Conservation (phyloP, 805 yeast species). For the Wickerhamiella dianesei region DNA sequence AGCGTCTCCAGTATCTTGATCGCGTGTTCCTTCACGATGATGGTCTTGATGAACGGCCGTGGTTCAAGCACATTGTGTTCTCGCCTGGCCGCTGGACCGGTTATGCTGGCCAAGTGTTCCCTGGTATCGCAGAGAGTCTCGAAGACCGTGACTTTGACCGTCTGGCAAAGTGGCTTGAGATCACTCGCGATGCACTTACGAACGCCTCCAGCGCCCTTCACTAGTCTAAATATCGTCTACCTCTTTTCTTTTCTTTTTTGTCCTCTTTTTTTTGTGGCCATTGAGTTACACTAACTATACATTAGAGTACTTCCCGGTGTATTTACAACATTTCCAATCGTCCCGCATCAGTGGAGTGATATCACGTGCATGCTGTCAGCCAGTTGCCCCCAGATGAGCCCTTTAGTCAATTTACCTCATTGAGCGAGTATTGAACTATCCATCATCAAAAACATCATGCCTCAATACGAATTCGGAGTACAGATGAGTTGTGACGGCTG, state of each 20-base stretch:
- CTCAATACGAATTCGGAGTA: slow-evolving; percentile 20
- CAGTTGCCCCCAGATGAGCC: too few species aligned
- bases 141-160: slow-evolving; percentile 33
- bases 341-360: too few species aligned
- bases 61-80: slow-evolving; percentile 48
- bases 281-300: too few species aligned
- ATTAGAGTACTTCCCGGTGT: too few species aligned
- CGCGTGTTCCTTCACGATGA: slow-evolving; percentile 33
- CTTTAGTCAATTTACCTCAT: background rate
- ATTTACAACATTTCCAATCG: too few species aligned
- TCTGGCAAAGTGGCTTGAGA: slow-evolving; percentile 30
- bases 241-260: background rate
- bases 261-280: background rate
- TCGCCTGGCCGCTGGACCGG: slow-evolving; percentile 51
- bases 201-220: slow-evolving; percentile 6
- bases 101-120: slow-evolving; percentile 44
- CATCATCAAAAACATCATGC: slow-evolving; percentile 2
- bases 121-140: slow-evolving; percentile 41
- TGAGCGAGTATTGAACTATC: background rate
- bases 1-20: slow-evolving; percentile 32
- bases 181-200: slow-evolving; percentile 19
- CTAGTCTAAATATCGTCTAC: too few species aligned
- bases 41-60: slow-evolving; percentile 38
- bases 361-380: too few species aligned
- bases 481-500: slow-evolving; percentile 38